These are phyloP conservation scores for Coemansia sp. DNA, from an alignment of 192 early-diverging fungal species.

Conservation along the genomic window DNA sequence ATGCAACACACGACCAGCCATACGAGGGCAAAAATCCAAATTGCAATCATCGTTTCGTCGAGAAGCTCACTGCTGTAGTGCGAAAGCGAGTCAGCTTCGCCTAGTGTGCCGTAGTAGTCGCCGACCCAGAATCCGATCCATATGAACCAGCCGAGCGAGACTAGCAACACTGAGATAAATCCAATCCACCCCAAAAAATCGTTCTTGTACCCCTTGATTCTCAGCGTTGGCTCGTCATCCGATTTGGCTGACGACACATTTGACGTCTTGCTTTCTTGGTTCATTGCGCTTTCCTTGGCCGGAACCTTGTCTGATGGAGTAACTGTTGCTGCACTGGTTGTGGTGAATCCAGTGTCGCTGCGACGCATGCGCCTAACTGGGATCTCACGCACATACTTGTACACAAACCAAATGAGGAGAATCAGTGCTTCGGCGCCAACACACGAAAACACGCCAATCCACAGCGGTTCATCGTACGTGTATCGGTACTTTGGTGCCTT, in stretches of 20 bases:
- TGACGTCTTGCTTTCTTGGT: conserved; percentile 10
- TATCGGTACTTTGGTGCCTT: conserved; percentile 36
- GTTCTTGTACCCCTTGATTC: conserved; percentile 58
- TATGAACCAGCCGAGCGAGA: conserved; percentile 65
- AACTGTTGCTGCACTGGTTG: conserved; percentile 7
- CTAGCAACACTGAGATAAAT: conserved; percentile 52
- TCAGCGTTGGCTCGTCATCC: conserved; percentile 5
- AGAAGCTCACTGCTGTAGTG: conserved; percentile 62
- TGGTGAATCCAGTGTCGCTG: conserved; percentile 28
- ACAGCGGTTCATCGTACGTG: conserved; percentile 42
- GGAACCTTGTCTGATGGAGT: conserved; percentile 20
- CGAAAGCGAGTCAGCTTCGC: conserved; percentile 58
- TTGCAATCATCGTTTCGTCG: conserved; percentile 64
- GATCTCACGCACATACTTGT: conserved; percentile 40
- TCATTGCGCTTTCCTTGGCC: conserved; percentile 8
- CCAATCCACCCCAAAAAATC: conserved; percentile 58
- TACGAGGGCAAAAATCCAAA: conserved; percentile 73
- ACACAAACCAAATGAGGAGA: conserved; percentile 47
- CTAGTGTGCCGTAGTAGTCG: conserved; percentile 72
- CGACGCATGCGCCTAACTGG: conserved; percentile 19
- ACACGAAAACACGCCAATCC: conserved; percentile 48
- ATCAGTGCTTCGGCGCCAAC: conserved; percentile 39
- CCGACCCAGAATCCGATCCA: conserved; percentile 66
- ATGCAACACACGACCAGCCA: conserved; percentile 66
- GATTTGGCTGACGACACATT: neutral